Evolutionary conservation across 306 rosid genomes (phyloP).

Genomic region (Cyclanthera cordifolia): DNA sequence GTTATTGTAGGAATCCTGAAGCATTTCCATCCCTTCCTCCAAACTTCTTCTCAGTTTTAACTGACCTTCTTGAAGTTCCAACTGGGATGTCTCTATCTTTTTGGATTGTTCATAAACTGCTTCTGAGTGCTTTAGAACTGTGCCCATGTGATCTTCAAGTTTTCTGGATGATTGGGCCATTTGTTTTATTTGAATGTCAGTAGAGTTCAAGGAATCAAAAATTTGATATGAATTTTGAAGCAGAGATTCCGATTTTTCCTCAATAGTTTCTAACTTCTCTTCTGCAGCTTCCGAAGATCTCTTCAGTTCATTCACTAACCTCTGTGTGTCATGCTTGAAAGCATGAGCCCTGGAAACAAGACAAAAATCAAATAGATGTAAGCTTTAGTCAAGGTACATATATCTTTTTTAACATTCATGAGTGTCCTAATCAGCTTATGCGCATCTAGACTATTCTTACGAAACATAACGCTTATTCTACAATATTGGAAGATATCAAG

Average conservation of each 20-base stretch:
- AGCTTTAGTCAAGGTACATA: no score
- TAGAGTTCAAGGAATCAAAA: conserved; percentile 34
- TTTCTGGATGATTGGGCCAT: conserved; percentile 37
- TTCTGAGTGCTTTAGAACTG: conserved; percentile 36
- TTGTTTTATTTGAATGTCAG: conserved; percentile 32
- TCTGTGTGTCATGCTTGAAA: conserved; percentile 63
- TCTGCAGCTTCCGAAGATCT: conserved; percentile 54
- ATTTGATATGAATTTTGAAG: conserved; percentile 37
- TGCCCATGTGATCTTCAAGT: conserved; percentile 38
- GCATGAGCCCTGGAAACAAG: conserved; percentile 27
- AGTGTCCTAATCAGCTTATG: no score
- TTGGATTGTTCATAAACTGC: conserved; percentile 52
- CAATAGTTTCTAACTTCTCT: conserved; percentile 45
- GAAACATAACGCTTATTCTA: no score
- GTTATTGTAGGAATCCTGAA: conserved; percentile 45
- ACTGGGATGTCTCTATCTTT: conserved; percentile 44
- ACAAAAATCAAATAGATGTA: neutral
- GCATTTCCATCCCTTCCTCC: conserved; percentile 41
- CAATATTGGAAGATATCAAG: no score
- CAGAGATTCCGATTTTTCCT: conserved; percentile 37
- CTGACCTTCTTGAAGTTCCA: conserved; percentile 51
- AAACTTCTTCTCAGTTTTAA: conserved; percentile 38
- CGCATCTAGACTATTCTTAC: no score
- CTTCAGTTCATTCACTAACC: conserved; percentile 65
- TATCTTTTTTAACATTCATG: no score